Base-by-base conservation (phyloP, 805 yeast genomes). In the Yamadazyma scolyti region DNA sequence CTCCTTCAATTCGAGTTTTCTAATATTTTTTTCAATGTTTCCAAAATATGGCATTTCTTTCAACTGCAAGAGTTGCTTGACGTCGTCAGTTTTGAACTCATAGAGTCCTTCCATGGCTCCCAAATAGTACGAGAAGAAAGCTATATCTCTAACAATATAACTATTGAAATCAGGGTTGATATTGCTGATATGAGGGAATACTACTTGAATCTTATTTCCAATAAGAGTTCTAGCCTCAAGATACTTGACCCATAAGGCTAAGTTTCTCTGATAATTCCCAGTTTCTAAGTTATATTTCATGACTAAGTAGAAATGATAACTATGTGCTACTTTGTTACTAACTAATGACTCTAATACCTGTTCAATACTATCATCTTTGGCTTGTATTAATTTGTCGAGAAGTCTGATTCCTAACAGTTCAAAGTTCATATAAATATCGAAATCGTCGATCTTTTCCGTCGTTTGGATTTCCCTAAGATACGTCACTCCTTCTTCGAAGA, bases 401-500 rank as follows among this genome's bases (percentile, higher is more conserved):
- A 40, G 21, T 9, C 9, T 9, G 10, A 24, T 43, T n/a, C 48
- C 48, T 9, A 55, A 39, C 5, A 53, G 54, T 34, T 52, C 54
- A 48, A 64, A 64, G 4, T 39, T 35, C 6, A 40, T 40, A 37
- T 42, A 54, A 20, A 61, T 35, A 9, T 42, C 31, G 10, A 44
- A 50, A 12, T 54, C 53, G 9, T 46, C 36, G 31, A 65, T 60
- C 14, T 34, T 39, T 37, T 64, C 71, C 1, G 48, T 45, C 5
- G 25, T 44, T 40, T 63, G 67, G 32, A 64, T 48, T 27, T 62
- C 65, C 22, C 68, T 44, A 35, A 65, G 47, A 40, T 59, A 65
- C 16, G 56, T 37, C 18, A 64, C 42, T 2, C 70, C 71, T 40
- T 65, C 71, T 26, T 62, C 65, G 30, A 62, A 53, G 27, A 65